Evolutionary conservation across 176 grass and related monocot species (phyloP), one percentile per base, ranked within the genome.

Genomic region (Oryza australiensis): DNA sequence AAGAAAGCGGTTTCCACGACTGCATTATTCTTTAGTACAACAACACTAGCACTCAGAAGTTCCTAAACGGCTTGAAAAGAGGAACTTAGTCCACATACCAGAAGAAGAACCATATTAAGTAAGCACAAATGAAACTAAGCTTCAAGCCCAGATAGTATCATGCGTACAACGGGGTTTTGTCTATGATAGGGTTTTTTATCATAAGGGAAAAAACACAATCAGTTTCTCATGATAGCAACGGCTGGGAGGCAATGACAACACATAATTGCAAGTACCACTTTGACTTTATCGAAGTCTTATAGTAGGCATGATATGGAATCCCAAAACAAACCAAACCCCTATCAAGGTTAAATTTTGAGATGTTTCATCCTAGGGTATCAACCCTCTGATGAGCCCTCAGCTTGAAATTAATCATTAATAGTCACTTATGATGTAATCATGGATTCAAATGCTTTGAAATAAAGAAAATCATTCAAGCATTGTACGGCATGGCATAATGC

Each of bases 391-490:
- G 33, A 33, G 46, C 0, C 72, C 14, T 57, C 18, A 16, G 18
- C 18, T 22, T 43, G n/a, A 68, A 9, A 22, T 41, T 2, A 27
- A 49, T 16, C 14, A 16, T 15, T 62, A 28, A 29, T 70, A 40
- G 42, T n/a, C 8, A 70, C 16, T 34, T 27, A 59, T 27, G 66
- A 63, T 65, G 5, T 65, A 29, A 35, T 70, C 87, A 83, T 49
- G 70, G 48, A 49, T 70, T 88, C 14, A 84, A 53, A 88, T 68
- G 87, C 70, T 75, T 43, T 75, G 63, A 84, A 84, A 80, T 73
- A 72, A 2, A 65, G 57, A 22, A 6, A 18, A 59, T 46, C 5
- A 73, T 32, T 79, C 81, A 75, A 74, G 76, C 81, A 80, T 88
- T 43, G 75, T 75, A 88, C 48, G 38, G 69, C 45, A 80, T 55